Conservation (phyloP, 768 basidiomycete genomes). For the Calocybe gangraenosa region DNA sequence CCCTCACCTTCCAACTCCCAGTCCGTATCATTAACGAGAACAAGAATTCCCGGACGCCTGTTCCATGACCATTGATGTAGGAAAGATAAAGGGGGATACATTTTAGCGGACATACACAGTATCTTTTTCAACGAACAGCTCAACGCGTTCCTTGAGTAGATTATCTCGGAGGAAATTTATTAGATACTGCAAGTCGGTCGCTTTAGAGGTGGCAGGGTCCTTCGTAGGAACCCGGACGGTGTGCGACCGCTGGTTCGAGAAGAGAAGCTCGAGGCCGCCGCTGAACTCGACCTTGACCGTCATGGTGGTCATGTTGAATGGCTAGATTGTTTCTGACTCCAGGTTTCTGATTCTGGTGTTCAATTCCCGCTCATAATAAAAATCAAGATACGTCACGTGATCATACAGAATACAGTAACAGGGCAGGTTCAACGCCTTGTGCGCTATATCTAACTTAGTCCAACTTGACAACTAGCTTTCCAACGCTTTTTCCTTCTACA, state of each 20-base stretch:
- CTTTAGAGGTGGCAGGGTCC: slow-evolving; percentile 11
- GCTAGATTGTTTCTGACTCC: too few relatives aligned
- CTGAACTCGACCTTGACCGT: slow-evolving; percentile 70
- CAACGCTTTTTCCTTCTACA: slow-evolving; percentile 69
- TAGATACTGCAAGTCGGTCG: slow-evolving; percentile 66
- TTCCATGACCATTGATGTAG: background rate
- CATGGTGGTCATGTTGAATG: slow-evolving; percentile 20
- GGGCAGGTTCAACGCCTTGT: too few relatives aligned
- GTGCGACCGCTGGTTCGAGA: slow-evolving; percentile 65
- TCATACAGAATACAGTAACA: too few relatives aligned
- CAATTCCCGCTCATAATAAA: too few relatives aligned
- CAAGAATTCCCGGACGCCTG: slow-evolving; percentile 93
- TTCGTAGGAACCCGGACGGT: slow-evolving; percentile 46
- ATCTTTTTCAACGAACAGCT: slow-evolving; percentile 83
- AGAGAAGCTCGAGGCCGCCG: slow-evolving; percentile 84
- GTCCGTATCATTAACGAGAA: slow-evolving; percentile 95
- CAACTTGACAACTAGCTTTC: slow-evolving; percentile 84
- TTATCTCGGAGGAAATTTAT: slow-evolving; percentile 75
- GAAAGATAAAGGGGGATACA: background rate
- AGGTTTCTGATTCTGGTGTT: too few relatives aligned
- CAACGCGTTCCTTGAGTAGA: slow-evolving; percentile 77
- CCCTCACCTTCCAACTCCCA: slow-evolving; percentile 98
- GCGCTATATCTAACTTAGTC: too few relatives aligned
- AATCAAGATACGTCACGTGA: too few relatives aligned
- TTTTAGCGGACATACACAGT: slow-evolving; percentile 63